Conservation (phyloP, 2,329 filamentous ascomycete genomes). For the Calonectria fujianensis region DNA sequence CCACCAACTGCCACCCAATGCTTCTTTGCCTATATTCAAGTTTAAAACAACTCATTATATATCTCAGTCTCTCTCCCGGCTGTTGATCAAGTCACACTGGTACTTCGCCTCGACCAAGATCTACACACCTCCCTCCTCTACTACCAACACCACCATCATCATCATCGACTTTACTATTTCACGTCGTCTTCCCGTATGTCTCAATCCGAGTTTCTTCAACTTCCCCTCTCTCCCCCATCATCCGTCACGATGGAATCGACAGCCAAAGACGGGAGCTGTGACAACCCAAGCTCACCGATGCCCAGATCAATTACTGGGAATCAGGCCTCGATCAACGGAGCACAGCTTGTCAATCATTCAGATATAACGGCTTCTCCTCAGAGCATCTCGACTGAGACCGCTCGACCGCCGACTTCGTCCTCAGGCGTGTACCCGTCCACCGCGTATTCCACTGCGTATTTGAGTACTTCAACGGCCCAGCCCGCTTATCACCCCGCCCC, state of each 20-base stretch:
- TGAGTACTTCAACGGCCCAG: conserved; percentile 50
- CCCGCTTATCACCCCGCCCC: conserved; percentile 53
- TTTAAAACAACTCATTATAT: conserved; percentile 51
- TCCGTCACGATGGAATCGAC: conserved; percentile 56
- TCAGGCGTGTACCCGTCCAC: conserved; percentile 52
- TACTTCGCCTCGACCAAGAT: conserved; percentile 48
- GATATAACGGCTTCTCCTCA: conserved; percentile 52
- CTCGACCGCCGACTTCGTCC: conserved; percentile 49
- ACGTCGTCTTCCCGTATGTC: conserved; percentile 55
- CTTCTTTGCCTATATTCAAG: conserved; percentile 48
- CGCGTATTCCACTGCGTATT: conserved; percentile 50
- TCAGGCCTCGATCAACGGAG: conserved; percentile 48
- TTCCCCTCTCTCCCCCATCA: conserved; percentile 55
- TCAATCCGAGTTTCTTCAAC: conserved; percentile 55
- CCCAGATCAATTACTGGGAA: conserved; percentile 52
- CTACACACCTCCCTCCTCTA: conserved; percentile 39
- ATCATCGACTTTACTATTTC: conserved; percentile 45
- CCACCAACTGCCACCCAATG: conserved; percentile 50
- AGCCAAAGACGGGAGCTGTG: conserved; percentile 53
- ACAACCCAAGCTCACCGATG: conserved; percentile 54
- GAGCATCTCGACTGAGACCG: conserved; percentile 46
- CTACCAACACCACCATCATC: conserved; percentile 20
- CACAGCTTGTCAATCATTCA: conserved; percentile 48
- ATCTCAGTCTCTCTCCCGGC: conserved; percentile 43
- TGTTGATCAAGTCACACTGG: conserved; percentile 42